Evolutionary conservation across 1,139 yeast species (phyloP).

Genomic region (Insectozyma bohioensis): DNA sequence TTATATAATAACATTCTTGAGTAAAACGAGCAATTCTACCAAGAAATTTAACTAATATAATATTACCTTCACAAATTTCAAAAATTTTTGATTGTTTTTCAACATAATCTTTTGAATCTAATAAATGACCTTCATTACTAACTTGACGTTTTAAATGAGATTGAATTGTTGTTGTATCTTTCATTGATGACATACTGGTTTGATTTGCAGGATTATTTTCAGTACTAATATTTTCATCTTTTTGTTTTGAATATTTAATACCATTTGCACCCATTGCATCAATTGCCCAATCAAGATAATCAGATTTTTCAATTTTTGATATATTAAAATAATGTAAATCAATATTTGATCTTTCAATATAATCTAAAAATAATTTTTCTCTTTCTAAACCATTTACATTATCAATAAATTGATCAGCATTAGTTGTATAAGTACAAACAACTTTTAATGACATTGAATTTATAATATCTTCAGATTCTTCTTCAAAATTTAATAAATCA

Average conservation of each 20-base stretch:
- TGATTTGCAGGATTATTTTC: slow-evolving; percentile 3
- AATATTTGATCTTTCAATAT: slow-evolving; percentile 10
- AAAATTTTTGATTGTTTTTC: too few relatives aligned
- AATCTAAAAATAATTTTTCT: slow-evolving; percentile 6
- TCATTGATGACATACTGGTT: slow-evolving; percentile 11
- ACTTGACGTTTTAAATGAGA: neutral
- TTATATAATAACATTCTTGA: slow-evolving; percentile 9
- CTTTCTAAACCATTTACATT: slow-evolving; percentile 3
- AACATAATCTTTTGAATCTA: too few relatives aligned
- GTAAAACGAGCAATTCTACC: slow-evolving; percentile 12
- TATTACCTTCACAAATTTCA: slow-evolving; percentile 11
- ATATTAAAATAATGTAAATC: slow-evolving; percentile 7
- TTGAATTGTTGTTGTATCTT: neutral
- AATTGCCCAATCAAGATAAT: slow-evolving; percentile 2
- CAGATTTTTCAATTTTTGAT: slow-evolving; percentile 6
- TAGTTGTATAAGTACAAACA: slow-evolving; percentile 10
- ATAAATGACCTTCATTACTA: too few relatives aligned
- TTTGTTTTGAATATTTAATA: neutral
- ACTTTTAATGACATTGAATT: slow-evolving; percentile 9
- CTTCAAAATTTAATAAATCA: slow-evolving; percentile 25
- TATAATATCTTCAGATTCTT: slow-evolving; percentile 4
- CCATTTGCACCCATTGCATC: slow-evolving; percentile 6
- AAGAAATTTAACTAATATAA: slow-evolving; percentile 8
- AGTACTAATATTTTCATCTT: neutral
- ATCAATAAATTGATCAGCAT: slow-evolving; percentile 12